A percentile compares a stretch with the other conserved stretches of the same genome.
Conservation (phyloP, 2,329 filamentous ascomycete genomes). For the Neonectria neomacrospora region DNA sequence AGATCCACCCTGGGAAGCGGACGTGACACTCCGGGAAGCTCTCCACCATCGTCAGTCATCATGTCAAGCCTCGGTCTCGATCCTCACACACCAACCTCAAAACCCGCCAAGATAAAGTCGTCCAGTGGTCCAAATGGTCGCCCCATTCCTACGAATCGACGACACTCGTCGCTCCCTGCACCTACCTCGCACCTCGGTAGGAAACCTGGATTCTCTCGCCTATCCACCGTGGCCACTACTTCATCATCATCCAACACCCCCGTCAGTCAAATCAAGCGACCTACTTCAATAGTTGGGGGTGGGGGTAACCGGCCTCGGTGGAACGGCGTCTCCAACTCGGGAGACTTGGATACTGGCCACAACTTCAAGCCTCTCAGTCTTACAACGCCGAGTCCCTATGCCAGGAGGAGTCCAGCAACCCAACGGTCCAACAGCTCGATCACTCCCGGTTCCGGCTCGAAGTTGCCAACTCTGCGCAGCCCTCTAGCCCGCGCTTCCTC, state of each 20-base stretch:
- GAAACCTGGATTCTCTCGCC: slow-evolving; percentile 56
- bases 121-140: slow-evolving; percentile 59
- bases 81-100: slow-evolving; percentile 57
- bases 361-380: slow-evolving; percentile 72
- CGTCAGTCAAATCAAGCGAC: slow-evolving; percentile 54
- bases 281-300: slow-evolving; percentile 57
- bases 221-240: slow-evolving; percentile 61
- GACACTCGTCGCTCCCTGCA: slow-evolving; percentile 61
- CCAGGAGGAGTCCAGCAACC: slow-evolving; percentile 56
- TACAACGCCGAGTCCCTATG: slow-evolving; percentile 69
- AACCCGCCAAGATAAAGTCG: slow-evolving; percentile 58
- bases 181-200: slow-evolving; percentile 54
- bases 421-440: slow-evolving; percentile 56
- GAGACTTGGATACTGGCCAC: slow-evolving; percentile 73
- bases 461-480: slow-evolving; percentile 61
- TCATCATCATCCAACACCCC: slow-evolving; percentile 59
- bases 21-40: slow-evolving; percentile 76
- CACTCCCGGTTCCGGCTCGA: slow-evolving; percentile 57
- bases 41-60: slow-evolving; percentile 70
- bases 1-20: slow-evolving; percentile 76
- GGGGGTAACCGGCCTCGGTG: slow-evolving; percentile 73
- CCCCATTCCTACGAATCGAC: slow-evolving; percentile 58
- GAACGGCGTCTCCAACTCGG: slow-evolving; percentile 75
- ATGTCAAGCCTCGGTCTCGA: slow-evolving; percentile 67
- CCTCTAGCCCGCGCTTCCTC: slow-evolving; percentile 59